Conservation (phyloP, 805 yeast genomes). For the Candida endomychidarum region DNA sequence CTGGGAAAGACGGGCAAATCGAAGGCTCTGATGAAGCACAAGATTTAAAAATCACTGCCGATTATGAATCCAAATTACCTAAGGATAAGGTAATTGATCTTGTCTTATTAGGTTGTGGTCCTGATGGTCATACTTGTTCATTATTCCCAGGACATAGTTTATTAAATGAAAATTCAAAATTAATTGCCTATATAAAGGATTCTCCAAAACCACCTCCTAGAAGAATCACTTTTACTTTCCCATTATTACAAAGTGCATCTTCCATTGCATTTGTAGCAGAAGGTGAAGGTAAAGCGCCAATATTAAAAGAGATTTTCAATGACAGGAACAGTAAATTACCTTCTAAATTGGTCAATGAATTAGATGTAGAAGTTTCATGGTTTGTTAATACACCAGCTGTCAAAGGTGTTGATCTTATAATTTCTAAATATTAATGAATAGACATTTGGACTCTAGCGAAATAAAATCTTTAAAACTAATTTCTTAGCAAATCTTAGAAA, state of each 20-base stretch:
- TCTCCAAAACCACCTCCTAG: conserved; percentile 95
- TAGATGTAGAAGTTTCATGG: conserved; percentile 66
- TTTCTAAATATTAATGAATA: conserved; percentile 31
- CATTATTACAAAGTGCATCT: conserved; percentile 56
- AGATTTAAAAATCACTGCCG: conserved; percentile 52
- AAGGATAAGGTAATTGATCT: conserved; percentile 51
- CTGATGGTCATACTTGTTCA: conserved; percentile 95
- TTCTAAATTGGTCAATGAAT: conserved; percentile 67
- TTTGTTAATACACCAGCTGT: conserved; percentile 81
- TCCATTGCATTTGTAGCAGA: conserved; percentile 81
- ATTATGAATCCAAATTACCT: conserved; percentile 63
- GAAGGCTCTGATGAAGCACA: conserved; percentile 49
- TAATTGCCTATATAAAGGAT: conserved; percentile 67
- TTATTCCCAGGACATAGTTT: conserved; percentile 82
- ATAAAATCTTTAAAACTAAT: too few species aligned
- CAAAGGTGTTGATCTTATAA: conserved; percentile 51
- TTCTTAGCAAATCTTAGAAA: too few species aligned
- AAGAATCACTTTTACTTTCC: conserved; percentile 86
- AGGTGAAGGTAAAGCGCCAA: conserved; percentile 78
- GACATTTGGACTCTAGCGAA: too few species aligned
- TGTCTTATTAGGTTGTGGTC: conserved; percentile 85
- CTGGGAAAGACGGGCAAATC: conserved; percentile 45
- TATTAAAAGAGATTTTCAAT: conserved; percentile 69
- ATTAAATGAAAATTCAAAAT: conserved; percentile 50
- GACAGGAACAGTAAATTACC: conserved; percentile 56